Evolutionary conservation across 2,329 filamentous ascomycete genomes (phyloP).

Genomic region (Verticillium isaacii): DNA sequence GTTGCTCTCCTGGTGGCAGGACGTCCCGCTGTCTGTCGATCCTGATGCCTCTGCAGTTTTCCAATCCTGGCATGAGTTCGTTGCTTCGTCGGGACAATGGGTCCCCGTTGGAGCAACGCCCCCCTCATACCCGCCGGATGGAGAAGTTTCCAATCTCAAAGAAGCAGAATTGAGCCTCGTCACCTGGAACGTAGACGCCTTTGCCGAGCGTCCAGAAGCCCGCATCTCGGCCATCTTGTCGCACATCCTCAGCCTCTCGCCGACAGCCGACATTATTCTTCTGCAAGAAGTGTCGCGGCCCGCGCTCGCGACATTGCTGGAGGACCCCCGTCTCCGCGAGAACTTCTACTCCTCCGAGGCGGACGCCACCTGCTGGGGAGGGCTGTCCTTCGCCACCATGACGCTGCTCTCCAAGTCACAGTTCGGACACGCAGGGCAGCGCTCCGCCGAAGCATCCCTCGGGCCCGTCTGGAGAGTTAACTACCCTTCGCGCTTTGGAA

Average conservation of each 20-base stretch:
- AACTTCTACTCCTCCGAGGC: slow-evolving; percentile 25
- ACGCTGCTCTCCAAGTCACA: slow-evolving; percentile 21
- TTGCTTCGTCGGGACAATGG: no score
- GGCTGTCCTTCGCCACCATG: slow-evolving; percentile 19
- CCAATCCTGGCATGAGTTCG: no score
- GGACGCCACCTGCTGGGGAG: slow-evolving; percentile 16
- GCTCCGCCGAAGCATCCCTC: slow-evolving; percentile 6
- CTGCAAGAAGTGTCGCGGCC: slow-evolving; percentile 26
- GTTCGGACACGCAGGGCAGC: slow-evolving; percentile 9
- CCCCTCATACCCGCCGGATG: no score
- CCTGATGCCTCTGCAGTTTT: no score
- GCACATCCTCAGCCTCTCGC: slow-evolving; percentile 12
- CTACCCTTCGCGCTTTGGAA: slow-evolving; percentile 22
- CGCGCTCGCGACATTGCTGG: slow-evolving; percentile 18
- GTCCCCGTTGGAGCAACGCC: no score
- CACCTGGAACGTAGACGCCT: no score
- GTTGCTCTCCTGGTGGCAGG: no score
- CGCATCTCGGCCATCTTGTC: no score
- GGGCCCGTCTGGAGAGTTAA: slow-evolving; percentile 26
- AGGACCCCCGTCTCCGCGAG: slow-evolving; percentile 17
- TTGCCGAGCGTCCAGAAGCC: no score
- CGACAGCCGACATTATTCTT: slow-evolving; percentile 11
- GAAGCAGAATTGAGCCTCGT: no score
- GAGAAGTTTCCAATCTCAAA: no score
- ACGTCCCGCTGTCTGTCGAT: no score